These are phyloP conservation scores for Porphyrellus cyaneotinctus DNA, from an alignment of 768 basidiomycete species.

Conservation along the genomic window DNA sequence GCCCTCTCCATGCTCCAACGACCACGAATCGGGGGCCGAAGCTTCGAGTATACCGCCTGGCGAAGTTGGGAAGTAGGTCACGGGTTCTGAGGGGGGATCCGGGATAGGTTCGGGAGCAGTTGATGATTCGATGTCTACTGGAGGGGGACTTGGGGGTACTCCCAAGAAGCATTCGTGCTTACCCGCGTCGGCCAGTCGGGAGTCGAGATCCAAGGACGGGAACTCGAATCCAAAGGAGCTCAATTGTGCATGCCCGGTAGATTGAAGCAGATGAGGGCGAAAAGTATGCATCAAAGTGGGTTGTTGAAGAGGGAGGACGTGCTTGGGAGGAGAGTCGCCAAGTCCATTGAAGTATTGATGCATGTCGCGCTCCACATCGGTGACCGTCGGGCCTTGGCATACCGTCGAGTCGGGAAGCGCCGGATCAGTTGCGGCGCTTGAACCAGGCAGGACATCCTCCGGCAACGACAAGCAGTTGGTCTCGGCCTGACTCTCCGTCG, in stretches of 20 bases:
- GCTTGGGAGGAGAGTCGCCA: conserved; percentile 19
- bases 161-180: conserved; percentile 24
- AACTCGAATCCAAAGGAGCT: conserved; percentile 4
- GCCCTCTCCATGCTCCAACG: conserved; percentile 2
- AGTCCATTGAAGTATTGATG: conserved; percentile 27
- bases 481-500: background rate
- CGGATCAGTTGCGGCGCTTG: background rate
- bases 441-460: background rate
- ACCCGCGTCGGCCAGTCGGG: conserved; percentile 2
- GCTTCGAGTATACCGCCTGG: conserved; percentile 2
- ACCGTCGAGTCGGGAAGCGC: background rate
- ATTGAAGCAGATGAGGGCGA: conserved; percentile 5
- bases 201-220: conserved; percentile 6
- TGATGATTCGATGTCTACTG: background rate
- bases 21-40: conserved; percentile 3
- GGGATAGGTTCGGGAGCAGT: background rate
- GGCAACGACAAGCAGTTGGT: background rate
- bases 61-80: conserved; percentile 1
- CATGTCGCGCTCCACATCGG: conserved; percentile 24
- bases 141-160: conserved; percentile 25
- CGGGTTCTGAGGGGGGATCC: background rate
- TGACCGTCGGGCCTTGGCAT: background rate
- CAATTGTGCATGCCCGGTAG: background rate
- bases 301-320: background rate
- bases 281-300: conserved; percentile 4